Evolutionary conservation across 768 basidiomycete genomes (phyloP), one percentile per base, ranked within the genome.

Genomic region (Pleurotus giganteus): DNA sequence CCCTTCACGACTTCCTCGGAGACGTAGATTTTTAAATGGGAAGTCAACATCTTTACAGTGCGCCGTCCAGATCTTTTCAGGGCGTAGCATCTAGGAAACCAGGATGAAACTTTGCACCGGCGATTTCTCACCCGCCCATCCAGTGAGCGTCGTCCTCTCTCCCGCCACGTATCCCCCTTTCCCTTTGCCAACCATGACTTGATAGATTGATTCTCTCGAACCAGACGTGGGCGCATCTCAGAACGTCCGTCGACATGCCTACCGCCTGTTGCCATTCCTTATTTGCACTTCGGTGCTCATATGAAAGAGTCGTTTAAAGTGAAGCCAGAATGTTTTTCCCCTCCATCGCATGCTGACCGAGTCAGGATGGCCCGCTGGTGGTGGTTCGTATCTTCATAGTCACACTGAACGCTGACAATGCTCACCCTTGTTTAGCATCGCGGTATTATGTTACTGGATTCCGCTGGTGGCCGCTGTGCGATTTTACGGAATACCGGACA

Each of bases 381-480:
- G 49, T 23, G 49, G 49, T 51, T 12, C 23, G 49, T 51, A 1
- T 12, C 4, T 2, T 4, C 1, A 12, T 15, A 6, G 7, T 37
- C 13, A 31, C 29, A 19, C 4, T 24, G 34, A n/a, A 21, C 2
- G 21, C 49, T n/a, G 7, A 6, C 11, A 51, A n/a, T 51, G 12
- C 36, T 26, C 8, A 17, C 4, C 31, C 31, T 36, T 7, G 8
- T 5, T 12, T 37, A 51, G 49, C 24, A 37, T 51, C 31, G 21
- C 26, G 19, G 34, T 26, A 24, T 15, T 24, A 7, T 37, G 21
- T 12, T 36, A 13, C 8, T 26, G n/a, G 19, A 26, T 36, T n/a
- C 49, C 34, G 31, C 49, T 51, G 19, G 49, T 28, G 19, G 21
- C 31, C 29, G 49, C 49, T 51, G 31, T 51, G 34, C 31, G 26